Evolutionary conservation across 1,139 yeast species (phyloP).

Genomic region (Zygosaccharomyces sapae): DNA sequence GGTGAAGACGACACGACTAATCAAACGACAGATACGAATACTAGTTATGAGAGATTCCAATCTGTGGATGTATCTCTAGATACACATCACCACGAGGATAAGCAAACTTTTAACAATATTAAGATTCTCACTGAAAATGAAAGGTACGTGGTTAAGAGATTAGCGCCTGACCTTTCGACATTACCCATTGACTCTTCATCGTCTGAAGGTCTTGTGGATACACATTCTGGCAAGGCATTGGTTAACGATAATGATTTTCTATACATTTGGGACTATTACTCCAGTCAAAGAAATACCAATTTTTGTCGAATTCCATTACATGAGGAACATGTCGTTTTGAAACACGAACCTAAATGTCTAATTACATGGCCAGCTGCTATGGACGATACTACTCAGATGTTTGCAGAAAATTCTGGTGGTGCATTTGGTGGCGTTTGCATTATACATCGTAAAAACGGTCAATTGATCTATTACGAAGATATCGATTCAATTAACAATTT

Average conservation of each 20-base stretch:
- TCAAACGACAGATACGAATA: constrained; percentile 6
- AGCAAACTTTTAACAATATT: constrained; percentile 10
- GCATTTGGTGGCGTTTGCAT: constrained; percentile 50
- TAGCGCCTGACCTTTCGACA: constrained; percentile 21
- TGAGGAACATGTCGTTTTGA: constrained; percentile 28
- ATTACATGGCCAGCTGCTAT: constrained; percentile 63
- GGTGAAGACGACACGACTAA: constrained; percentile 5
- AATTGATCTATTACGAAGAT: constrained; percentile 43
- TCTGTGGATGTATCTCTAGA: constrained; percentile 9
- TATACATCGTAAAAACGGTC: constrained; percentile 43
- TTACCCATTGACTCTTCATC: constrained; percentile 9
- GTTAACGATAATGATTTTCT: constrained; percentile 49
- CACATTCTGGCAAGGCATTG: constrained; percentile 51
- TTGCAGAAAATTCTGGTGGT: constrained; percentile 64
- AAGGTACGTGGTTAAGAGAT: constrained; percentile 27
- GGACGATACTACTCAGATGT: constrained; percentile 48
- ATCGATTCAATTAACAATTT: constrained; percentile 39
- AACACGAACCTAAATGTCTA: constrained; percentile 52
- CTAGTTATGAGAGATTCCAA: constrained; percentile 8
- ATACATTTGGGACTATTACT: constrained; percentile 66
- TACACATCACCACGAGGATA: constrained; percentile 5
- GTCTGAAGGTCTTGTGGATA: constrained; percentile 51
- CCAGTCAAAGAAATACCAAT: constrained; percentile 57
- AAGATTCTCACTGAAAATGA: constrained; percentile 33
- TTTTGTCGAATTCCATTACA: constrained; percentile 44